Percentiles rank a stretch among this genome's conserved stretches.
phyloP scores from a whole-genome alignment of 73 alveolate species.

The Tetrahymena malaccensis region DNA sequence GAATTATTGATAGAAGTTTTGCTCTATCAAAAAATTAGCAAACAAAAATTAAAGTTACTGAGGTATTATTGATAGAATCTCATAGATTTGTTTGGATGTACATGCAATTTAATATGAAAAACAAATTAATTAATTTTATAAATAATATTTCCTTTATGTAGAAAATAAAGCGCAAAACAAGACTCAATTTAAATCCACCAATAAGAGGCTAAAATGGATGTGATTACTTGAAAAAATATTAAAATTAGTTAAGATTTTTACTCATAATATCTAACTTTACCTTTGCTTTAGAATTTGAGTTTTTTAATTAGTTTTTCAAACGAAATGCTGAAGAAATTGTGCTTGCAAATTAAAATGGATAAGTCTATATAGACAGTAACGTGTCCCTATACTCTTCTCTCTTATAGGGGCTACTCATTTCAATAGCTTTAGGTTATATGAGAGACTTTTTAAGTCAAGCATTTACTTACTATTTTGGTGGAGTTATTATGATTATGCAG shows the following conservation, averaged over 20 bases:
- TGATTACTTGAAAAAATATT: neutral
- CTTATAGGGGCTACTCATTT: neutral
- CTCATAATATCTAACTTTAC: neutral
- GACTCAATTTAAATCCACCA: neutral
- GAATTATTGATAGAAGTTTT: neutral
- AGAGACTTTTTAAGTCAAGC: neutral
- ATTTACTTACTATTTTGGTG: neutral
- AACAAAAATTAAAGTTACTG: neutral
- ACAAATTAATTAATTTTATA: too few species aligned
- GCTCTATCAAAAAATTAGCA: neutral
- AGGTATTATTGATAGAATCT: neutral
- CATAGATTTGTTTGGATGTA: neutral
- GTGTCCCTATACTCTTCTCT: neutral
- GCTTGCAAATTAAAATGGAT: neutral
- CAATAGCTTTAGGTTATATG: neutral
- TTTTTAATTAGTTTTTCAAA: neutral
- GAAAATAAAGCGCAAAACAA: neutral
- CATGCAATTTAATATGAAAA: neutral
- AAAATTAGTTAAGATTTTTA: neutral
- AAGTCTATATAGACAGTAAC: neutral
- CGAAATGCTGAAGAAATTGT: neutral
- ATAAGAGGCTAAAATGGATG: neutral
- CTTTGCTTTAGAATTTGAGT: neutral
- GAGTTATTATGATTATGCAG: neutral
- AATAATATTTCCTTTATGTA: neutral